Evolutionary conservation across 192 early-diverging fungal species (phyloP).

Genomic region (Backusella tarrabulga): DNA sequence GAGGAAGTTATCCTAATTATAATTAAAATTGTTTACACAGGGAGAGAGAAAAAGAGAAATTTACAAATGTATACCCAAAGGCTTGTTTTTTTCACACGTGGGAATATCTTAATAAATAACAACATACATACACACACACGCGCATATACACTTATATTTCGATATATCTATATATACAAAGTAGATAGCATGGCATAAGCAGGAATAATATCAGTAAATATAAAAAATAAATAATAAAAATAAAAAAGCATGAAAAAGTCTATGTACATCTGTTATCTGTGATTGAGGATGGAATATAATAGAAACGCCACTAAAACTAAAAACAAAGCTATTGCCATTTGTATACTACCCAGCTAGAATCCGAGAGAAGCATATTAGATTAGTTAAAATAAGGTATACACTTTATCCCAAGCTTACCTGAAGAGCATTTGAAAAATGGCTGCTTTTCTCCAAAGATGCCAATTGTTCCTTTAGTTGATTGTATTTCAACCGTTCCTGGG

Average conservation of each 20-base stretch:
- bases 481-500: neutral
- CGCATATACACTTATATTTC: neutral
- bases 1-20: neutral
- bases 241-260: neutral
- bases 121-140: neutral
- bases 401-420: slow-evolving; percentile 32
- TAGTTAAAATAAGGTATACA: neutral
- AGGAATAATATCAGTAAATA: neutral
- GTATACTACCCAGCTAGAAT: slow-evolving; percentile 41
- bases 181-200: neutral
- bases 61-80: too few relatives aligned
- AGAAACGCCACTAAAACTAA: neutral
- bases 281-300: neutral
- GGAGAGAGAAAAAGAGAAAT: too few relatives aligned
- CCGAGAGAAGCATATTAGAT: neutral
- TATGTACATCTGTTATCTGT: neutral
- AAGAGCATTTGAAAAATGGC: neutral
- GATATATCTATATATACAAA: neutral
- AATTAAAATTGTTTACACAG: neutral
- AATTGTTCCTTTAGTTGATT: neutral
- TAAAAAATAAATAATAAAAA: neutral
- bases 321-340: slow-evolving; percentile 48
- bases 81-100: neutral
- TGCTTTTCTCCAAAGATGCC: neutral
- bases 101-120: neutral